A percentile compares a stretch with the other conserved stretches of the same genome.
These are phyloP conservation scores for Gaeumannomyces sp. DNA, from an alignment of 2,329 filamentous ascomycete genomes.

Conservation along the genomic window DNA sequence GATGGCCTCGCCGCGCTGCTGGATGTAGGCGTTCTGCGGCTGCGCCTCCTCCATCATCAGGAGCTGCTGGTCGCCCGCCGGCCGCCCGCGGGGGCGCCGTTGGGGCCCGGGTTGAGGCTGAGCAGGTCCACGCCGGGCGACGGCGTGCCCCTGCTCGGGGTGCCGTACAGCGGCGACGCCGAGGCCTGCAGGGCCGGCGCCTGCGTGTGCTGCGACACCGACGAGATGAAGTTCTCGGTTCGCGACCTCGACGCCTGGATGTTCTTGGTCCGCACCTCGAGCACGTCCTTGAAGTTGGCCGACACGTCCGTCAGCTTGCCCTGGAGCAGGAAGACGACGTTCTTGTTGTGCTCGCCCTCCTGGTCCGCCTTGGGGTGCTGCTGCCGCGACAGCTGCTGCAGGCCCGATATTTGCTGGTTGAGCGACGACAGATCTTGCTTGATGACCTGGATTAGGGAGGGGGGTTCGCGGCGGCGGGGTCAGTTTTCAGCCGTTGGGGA, in stretches of 20 bases:
- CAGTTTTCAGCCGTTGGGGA: background rate
- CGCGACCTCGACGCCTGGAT: slow-evolving; percentile 88
- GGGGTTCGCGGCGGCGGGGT: background rate
- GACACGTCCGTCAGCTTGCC: slow-evolving; percentile 88
- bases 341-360: slow-evolving; percentile 96
- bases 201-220: slow-evolving; percentile 72
- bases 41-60: slow-evolving; percentile 92
- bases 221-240: slow-evolving; percentile 94
- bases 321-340: slow-evolving; percentile 87
- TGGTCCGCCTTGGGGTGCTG: slow-evolving; percentile 70
- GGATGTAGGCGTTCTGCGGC: slow-evolving; percentile 80
- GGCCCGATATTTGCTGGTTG: slow-evolving; percentile 78
- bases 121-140: slow-evolving; percentile 69
- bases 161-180: slow-evolving; percentile 81
- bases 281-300: slow-evolving; percentile 93
- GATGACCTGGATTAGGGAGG: slow-evolving; percentile 62
- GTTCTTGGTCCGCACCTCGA: slow-evolving; percentile 95
- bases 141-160: slow-evolving; percentile 60
- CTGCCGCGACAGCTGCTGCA: slow-evolving; percentile 72
- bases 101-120: slow-evolving; percentile 61
- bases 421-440: slow-evolving; percentile 85
- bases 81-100: slow-evolving; percentile 25
- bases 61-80: slow-evolving; percentile 75
- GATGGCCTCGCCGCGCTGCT: slow-evolving; percentile 90
- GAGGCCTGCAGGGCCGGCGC: slow-evolving; percentile 52